A percentile compares a stretch with the other conserved stretches of the same genome.
These are phyloP conservation scores for Epichloe coenophiala DNA, from an alignment of 2,329 filamentous ascomycete species.

Conservation along the genomic window DNA sequence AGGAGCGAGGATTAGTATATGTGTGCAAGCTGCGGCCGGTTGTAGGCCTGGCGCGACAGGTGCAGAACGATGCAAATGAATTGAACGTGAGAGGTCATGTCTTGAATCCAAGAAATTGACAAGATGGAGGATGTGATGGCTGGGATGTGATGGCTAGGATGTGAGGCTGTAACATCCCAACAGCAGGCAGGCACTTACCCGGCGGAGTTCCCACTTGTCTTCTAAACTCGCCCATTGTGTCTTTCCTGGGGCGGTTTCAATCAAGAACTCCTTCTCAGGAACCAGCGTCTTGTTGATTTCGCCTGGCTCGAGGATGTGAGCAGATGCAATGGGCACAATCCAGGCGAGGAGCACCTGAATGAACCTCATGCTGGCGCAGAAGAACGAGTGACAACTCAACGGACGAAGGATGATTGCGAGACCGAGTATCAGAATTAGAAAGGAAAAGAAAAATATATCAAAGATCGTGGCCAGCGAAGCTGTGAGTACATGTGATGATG, in stretches of 20 bases:
- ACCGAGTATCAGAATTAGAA: neutral
- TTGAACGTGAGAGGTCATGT: neutral
- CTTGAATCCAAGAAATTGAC: no score
- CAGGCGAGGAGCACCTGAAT: constrained; percentile 37
- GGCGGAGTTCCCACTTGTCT: constrained; percentile 82
- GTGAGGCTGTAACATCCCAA: no score
- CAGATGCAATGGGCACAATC: constrained; percentile 36
- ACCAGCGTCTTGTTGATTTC: constrained; percentile 37
- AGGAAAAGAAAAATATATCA: neutral
- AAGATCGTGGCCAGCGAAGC: no score
- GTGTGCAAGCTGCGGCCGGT: no score
- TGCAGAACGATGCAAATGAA: no score
- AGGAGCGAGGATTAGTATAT: neutral
- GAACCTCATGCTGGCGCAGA: constrained; percentile 33
- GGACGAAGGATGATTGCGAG: neutral
- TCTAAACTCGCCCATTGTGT: constrained; percentile 84
- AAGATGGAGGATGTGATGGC: no score
- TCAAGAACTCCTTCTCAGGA: constrained; percentile 41
- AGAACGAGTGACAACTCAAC: neutral
- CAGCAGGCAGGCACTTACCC: constrained; percentile 39
- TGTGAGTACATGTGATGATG: no score
- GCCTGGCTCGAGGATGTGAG: constrained; percentile 40
- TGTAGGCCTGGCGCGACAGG: no score
- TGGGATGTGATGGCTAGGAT: no score
- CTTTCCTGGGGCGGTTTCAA: constrained; percentile 75